These are phyloP conservation scores for Zopfia rhizophila DNA, from an alignment of 2,329 filamentous ascomycete genomes.

Conservation along the genomic window DNA sequence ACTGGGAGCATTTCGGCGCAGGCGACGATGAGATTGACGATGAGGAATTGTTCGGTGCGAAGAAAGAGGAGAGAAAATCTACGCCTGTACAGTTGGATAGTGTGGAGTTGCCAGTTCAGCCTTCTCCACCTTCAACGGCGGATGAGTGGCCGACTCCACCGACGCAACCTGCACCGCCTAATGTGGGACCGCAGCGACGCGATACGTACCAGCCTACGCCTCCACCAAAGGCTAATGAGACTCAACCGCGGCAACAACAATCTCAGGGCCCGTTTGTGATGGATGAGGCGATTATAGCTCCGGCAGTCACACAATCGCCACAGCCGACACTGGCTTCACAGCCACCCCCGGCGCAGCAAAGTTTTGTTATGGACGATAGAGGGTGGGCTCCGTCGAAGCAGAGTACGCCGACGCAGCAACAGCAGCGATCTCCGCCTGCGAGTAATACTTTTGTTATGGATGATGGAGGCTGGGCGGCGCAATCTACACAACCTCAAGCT, in stretches of 20 bases:
- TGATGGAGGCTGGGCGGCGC: constrained; percentile 25
- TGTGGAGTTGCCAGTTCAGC: constrained; percentile 40
- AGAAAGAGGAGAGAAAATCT: constrained; percentile 29
- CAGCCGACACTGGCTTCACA: no score
- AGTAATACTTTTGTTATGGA: constrained; percentile 8
- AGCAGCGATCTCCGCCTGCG: constrained; percentile 12
- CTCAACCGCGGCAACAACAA: constrained; percentile 25
- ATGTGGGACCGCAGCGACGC: constrained; percentile 16
- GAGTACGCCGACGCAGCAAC: constrained; percentile 27
- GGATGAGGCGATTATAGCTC: constrained; percentile 26
- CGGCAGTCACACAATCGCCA: constrained; percentile 30
- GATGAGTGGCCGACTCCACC: constrained; percentile 46
- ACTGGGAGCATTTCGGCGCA: constrained; percentile 50
- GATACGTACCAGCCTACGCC: constrained; percentile 47
- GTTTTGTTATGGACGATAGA: constrained; percentile 36
- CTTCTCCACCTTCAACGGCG: constrained; percentile 37
- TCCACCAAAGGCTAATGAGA: constrained; percentile 31
- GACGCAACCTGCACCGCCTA: constrained; percentile 27
- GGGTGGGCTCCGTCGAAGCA: constrained; percentile 29
- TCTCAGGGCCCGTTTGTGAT: constrained; percentile 33
- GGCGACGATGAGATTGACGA: constrained; percentile 48
- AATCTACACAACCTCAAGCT: constrained; percentile 1
- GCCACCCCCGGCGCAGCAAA: constrained; percentile 26
- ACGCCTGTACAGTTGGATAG: constrained; percentile 35
- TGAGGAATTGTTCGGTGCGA: constrained; percentile 43